Evolutionary conservation across 192 early-diverging fungal species (phyloP).

Genomic region (Mortierella alpina): DNA sequence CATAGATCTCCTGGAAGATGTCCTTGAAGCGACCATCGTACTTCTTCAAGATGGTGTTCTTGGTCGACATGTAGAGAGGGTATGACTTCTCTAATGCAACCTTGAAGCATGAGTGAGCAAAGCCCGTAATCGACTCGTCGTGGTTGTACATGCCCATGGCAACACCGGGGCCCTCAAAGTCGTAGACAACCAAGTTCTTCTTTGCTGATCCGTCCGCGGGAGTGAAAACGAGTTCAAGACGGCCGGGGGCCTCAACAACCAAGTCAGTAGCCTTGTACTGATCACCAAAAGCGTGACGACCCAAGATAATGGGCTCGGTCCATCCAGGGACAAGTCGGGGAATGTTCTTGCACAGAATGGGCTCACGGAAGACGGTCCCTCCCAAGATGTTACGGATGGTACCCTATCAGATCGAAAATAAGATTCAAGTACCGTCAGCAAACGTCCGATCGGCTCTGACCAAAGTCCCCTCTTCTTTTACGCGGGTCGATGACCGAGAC

Average conservation of each 20-base stretch:
- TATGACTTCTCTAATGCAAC: conserved; percentile 89
- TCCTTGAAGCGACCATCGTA: conserved; percentile 99
- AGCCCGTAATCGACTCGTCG: conserved; percentile 87
- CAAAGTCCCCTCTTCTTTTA: no score
- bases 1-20: conserved; percentile 92
- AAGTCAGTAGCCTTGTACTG: conserved; percentile 98
- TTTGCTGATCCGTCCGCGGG: conserved; percentile 75
- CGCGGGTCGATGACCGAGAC: not conserved
- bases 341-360: conserved; percentile 93
- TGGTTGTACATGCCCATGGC: conserved; percentile 98
- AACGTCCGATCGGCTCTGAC: no score
- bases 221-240: conserved; percentile 87
- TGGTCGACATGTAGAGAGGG: conserved; percentile 96
- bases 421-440: not conserved
- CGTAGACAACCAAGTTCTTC: conserved; percentile 77
- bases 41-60: conserved; percentile 96
- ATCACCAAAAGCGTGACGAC: conserved; percentile 97
- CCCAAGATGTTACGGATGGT: conserved; percentile 96
- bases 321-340: conserved; percentile 92
- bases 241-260: conserved; percentile 87
- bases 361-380: conserved; percentile 98
- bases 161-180: conserved; percentile 90
- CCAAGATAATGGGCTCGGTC: conserved; percentile 95
- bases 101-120: conserved; percentile 94
- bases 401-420: conserved; percentile 56